Conservation (phyloP, 2,329 filamentous ascomycete genomes). For the Pseudonectria foliicola region DNA sequence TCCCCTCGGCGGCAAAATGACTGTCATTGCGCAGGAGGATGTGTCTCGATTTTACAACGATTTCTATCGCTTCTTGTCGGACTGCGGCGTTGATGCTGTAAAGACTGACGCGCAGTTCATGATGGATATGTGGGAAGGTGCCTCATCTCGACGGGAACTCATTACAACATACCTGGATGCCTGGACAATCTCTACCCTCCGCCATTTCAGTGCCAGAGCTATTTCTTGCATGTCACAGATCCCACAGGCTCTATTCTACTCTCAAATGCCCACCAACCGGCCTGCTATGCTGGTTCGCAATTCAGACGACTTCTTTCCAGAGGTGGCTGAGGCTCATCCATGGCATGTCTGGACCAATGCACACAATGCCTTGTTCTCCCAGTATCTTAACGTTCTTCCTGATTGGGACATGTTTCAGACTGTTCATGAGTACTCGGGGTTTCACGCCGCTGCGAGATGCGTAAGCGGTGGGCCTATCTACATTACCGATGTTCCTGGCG, state of each 20-base stretch:
- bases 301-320: conserved; percentile 87
- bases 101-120: conserved; percentile 94
- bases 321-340: conserved; percentile 70
- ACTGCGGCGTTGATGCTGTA: conserved; percentile 72
- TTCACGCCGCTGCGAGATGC: conserved; percentile 85
- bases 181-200: conserved; percentile 72
- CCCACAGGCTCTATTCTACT: conserved; percentile 79
- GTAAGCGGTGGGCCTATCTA: conserved; percentile 89
- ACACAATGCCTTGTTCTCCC: conserved; percentile 75
- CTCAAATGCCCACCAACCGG: conserved; percentile 69
- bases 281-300: conserved; percentile 73
- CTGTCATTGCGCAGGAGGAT: conserved; percentile 67
- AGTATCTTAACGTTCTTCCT: conserved; percentile 78
- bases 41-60: conserved; percentile 75
- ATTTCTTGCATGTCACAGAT: conserved; percentile 95
- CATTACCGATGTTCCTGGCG: conserved; percentile 82
- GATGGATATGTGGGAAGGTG: conserved; percentile 65
- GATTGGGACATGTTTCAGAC: conserved; percentile 73
- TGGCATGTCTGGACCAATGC: conserved; percentile 97
- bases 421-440: conserved; percentile 60
- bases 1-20: conserved; percentile 57
- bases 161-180: conserved; percentile 75
- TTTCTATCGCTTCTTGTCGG: conserved; percentile 76
- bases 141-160: conserved; percentile 63
- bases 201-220: conserved; percentile 67